Percentiles rank a stretch among this genome's conserved stretches.
Conservation (phyloP, 2,329 filamentous ascomycete genomes). For the Elsinoe perseae region DNA sequence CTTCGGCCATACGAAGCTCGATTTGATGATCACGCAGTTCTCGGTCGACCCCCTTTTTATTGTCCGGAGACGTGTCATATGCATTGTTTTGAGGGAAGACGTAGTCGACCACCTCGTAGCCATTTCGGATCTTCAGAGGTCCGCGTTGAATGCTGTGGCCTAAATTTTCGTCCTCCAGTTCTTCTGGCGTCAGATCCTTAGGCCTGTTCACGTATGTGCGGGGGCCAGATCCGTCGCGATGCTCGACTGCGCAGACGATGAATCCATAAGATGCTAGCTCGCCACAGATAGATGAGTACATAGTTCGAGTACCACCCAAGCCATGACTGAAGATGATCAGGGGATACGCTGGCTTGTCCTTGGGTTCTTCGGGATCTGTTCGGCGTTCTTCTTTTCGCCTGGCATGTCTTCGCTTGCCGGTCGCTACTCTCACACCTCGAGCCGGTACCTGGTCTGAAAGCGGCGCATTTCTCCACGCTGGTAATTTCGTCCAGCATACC, state of each 20-base stretch:
- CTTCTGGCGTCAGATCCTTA: constrained; percentile 32
- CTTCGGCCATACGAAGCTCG: constrained; percentile 54
- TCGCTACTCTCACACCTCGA: constrained; percentile 36
- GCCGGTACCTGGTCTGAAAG: constrained; percentile 46
- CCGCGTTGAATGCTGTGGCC: constrained; percentile 19
- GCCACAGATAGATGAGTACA: constrained; percentile 55
- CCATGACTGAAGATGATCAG: constrained; percentile 61
- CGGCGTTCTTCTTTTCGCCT: constrained; percentile 22
- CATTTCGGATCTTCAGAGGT: constrained; percentile 21
- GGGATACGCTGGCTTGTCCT: constrained; percentile 46
- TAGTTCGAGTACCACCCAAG: constrained; percentile 55
- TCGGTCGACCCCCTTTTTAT: constrained; percentile 52
- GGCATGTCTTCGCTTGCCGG: constrained; percentile 29
- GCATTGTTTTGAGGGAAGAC: constrained; percentile 52
- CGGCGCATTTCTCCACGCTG: constrained; percentile 54
- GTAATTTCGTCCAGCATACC: constrained; percentile 58
- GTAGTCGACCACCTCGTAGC: constrained; percentile 41
- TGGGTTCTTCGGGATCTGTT: constrained; percentile 29
- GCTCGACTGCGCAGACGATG: constrained; percentile 57
- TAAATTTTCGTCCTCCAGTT: constrained; percentile 24
- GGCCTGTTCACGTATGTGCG: constrained; percentile 54
- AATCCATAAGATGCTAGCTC: constrained; percentile 57
- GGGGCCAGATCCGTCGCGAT: constrained; percentile 57
- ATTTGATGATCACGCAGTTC: constrained; percentile 56
- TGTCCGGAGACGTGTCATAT: constrained; percentile 44